Evolutionary conservation across 257 asterid species (phyloP).

Genomic region (Anisodus acutangulus): DNA sequence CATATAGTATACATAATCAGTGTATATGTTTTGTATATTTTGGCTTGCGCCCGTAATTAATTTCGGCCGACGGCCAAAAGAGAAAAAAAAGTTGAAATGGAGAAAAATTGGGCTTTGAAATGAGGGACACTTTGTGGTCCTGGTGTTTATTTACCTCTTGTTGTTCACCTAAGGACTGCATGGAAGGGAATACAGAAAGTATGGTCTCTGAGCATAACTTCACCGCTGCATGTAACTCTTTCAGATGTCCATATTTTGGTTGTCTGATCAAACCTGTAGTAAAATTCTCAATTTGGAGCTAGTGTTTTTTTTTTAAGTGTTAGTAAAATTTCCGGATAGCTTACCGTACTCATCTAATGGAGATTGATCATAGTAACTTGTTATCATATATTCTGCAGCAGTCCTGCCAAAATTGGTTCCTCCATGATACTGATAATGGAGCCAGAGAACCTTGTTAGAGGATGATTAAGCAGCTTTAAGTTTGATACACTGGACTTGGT

Average conservation of each 20-base stretch:
- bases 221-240: slow-evolving; percentile 70
- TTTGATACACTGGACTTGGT: background rate
- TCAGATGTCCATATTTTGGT: slow-evolving; percentile 88
- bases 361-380: slow-evolving; percentile 78
- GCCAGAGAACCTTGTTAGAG: slow-evolving; percentile 18
- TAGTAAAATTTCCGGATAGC: background rate
- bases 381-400: slow-evolving; percentile 51
- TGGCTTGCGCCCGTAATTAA: background rate
- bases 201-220: slow-evolving; percentile 58
- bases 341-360: slow-evolving; percentile 92
- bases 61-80: too few species aligned
- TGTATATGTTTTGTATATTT: too few species aligned
- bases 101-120: slow-evolving; percentile 2
- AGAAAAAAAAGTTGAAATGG: background rate
- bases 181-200: slow-evolving; percentile 54
- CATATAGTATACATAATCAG: too few species aligned
- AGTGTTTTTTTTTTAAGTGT: background rate
- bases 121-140: background rate
- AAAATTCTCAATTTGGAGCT: background rate
- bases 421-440: slow-evolving; percentile 66
- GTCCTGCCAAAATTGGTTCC: slow-evolving; percentile 90
- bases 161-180: slow-evolving; percentile 50
- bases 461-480: background rate
- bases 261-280: slow-evolving; percentile 69
- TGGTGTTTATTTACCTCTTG: slow-evolving; percentile 64